A percentile compares a stretch with the other conserved stretches of the same genome.
Conservation (phyloP, 768 basidiomycete species). For the Mycena sanguinolenta region DNA sequence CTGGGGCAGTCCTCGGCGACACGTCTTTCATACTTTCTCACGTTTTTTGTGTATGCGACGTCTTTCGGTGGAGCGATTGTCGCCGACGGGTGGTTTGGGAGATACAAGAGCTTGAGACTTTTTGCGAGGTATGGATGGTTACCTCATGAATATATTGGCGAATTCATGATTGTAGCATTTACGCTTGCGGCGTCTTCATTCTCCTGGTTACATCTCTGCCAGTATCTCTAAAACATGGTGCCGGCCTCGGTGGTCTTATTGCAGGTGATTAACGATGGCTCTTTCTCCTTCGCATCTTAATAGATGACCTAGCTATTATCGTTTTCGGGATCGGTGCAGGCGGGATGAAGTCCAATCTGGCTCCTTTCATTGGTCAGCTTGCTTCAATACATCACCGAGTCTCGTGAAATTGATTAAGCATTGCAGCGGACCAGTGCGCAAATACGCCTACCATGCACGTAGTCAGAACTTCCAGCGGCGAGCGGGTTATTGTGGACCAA, state of each 20-base stretch:
- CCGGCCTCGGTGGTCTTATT: conserved; percentile 24
- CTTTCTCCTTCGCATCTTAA: background rate
- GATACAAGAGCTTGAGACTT: conserved; percentile 26
- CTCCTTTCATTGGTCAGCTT: conserved; percentile 29
- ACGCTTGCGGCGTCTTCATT: conserved; percentile 15
- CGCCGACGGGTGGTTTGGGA: conserved; percentile 29
- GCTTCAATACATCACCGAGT: no score
- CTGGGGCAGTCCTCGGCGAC: conserved; percentile 25
- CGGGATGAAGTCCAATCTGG: conserved; percentile 28
- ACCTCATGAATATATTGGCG: background rate
- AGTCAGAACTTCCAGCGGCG: background rate
- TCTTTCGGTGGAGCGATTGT: conserved; percentile 30
- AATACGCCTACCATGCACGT: background rate
- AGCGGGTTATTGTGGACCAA: conserved; percentile 23
- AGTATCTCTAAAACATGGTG: conserved; percentile 19
- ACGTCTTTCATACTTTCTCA: conserved; percentile 27
- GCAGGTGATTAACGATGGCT: background rate
- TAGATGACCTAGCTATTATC: background rate
- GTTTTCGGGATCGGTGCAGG: conserved; percentile 25
- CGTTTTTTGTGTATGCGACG: conserved; percentile 24
- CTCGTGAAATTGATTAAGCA: no score
- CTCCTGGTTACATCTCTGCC: conserved; percentile 28
- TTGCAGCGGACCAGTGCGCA: no score
- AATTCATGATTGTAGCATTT: conserved; percentile 3
- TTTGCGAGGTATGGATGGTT: conserved; percentile 10